Conservation (phyloP, 2,329 filamentous ascomycete genomes). For the Chaetothyriales sp. region DNA sequence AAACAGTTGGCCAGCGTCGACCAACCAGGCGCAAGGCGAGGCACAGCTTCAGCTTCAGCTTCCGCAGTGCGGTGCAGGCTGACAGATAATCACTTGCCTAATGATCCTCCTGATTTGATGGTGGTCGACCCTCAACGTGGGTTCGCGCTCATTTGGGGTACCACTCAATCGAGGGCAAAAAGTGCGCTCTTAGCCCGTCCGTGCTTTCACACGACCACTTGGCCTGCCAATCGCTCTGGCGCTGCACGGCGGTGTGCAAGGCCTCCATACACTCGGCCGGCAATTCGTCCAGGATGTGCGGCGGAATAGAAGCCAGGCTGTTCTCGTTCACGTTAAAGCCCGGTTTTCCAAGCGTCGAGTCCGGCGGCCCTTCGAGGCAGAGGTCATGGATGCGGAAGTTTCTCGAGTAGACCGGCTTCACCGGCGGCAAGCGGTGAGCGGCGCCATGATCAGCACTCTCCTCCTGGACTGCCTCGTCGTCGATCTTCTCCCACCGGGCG, state of each 20-base stretch:
- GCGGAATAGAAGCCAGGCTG: slow-evolving; percentile 23
- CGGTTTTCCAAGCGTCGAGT: slow-evolving; percentile 43
- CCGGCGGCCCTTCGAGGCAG: slow-evolving; percentile 41
- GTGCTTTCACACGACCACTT: slow-evolving; percentile 57
- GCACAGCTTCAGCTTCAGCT: background rate
- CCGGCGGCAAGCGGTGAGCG: slow-evolving; percentile 32
- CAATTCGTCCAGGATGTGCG: slow-evolving; percentile 29
- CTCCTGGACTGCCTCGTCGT: slow-evolving; percentile 13
- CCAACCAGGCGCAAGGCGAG: background rate
- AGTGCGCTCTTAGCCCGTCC: slow-evolving; percentile 31
- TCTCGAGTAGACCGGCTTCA: slow-evolving; percentile 43
- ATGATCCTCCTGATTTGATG: background rate
- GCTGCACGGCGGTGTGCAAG: slow-evolving; percentile 50
- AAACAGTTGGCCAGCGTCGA: background rate
- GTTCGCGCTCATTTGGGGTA: slow-evolving; percentile 13
- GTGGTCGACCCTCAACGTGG: too few relatives aligned
- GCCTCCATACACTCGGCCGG: slow-evolving; percentile 47
- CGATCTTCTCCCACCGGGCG: slow-evolving; percentile 62
- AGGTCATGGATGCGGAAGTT: slow-evolving; percentile 51
- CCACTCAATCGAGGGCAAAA: slow-evolving; percentile 17
- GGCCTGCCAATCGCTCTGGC: slow-evolving; percentile 57
- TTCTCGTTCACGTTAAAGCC: slow-evolving; percentile 33
- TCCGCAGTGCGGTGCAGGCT: background rate
- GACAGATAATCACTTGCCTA: background rate
- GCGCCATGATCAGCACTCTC: background rate